Evolutionary conservation across 164 flowering plant species (phyloP).

Genomic region (Echeveria elegans): DNA sequence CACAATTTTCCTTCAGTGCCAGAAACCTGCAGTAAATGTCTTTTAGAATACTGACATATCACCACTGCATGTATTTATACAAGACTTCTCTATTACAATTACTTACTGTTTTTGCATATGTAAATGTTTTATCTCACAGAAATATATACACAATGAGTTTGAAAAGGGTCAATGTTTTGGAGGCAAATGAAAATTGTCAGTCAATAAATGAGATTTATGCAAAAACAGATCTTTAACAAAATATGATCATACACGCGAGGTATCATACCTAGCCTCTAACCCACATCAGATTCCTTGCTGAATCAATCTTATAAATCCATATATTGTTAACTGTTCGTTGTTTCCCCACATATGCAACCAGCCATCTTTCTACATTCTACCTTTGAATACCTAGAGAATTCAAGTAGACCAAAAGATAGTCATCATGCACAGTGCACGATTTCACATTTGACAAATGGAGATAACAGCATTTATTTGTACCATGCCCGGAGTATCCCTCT

Average conservation of each 20-base stretch:
- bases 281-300: conserved; percentile 84
- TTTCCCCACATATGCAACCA: conserved; percentile 80
- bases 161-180: no score
- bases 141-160: no score
- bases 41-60: no score
- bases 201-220: no score
- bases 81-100: background rate
- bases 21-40: background rate
- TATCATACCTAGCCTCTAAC: conserved; percentile 73
- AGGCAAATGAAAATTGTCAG: no score
- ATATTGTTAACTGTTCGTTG: conserved; percentile 80
- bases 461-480: conserved; percentile 22
- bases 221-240: background rate
- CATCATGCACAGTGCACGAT: no score
- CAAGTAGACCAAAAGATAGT: background rate
- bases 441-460: background rate
- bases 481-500: conserved; percentile 90
- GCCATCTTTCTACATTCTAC: conserved; percentile 87
- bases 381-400: conserved; percentile 60
- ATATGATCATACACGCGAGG: conserved; percentile 9
- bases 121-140: no score
- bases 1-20: conserved; percentile 90
- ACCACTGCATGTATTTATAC: no score
- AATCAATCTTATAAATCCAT: conserved; percentile 88
- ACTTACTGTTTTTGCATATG: no score